Percentiles rank a stretch among this genome's conserved stretches.
phyloP scores from a whole-genome alignment of 2,329 filamentous ascomycete genomes.

The Escovopsis weberi region DNA sequence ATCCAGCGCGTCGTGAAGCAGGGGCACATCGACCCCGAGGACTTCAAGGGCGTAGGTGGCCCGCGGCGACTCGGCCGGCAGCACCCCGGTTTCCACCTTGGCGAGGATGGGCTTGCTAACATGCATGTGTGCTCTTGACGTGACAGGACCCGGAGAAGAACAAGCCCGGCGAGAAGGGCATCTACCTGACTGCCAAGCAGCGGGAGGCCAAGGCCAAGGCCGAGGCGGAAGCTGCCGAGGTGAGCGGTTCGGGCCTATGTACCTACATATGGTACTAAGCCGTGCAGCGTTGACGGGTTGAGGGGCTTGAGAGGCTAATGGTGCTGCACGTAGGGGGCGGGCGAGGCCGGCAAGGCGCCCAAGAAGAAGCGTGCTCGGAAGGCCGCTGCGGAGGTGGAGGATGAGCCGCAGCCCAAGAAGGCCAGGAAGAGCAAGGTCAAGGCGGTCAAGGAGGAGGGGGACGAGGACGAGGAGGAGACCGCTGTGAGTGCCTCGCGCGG shows the following conservation, averaged over 20 bases:
- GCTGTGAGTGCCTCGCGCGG: conserved; percentile 12
- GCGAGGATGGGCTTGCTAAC: conserved; percentile 2
- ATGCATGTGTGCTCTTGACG: background rate
- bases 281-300: too few species aligned
- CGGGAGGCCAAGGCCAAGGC: conserved; percentile 21
- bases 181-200: conserved; percentile 31
- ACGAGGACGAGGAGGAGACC: conserved; percentile 10
- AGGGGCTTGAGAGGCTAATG: conserved; percentile 4
- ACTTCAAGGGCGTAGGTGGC: conserved; percentile 71
- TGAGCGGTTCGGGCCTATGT: too few species aligned
- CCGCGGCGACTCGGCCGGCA: background rate
- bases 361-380: conserved; percentile 22
- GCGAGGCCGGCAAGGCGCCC: conserved; percentile 14
- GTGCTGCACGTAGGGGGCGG: conserved; percentile 11
- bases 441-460: conserved; percentile 10
- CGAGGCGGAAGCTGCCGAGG: conserved; percentile 13
- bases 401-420: conserved; percentile 22
- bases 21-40: conserved; percentile 69
- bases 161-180: conserved; percentile 49
- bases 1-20: conserved; percentile 54
- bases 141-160: conserved; percentile 61
- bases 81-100: background rate
- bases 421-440: conserved; percentile 18
- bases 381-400: conserved; percentile 17
- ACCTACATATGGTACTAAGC: too few species aligned